A percentile compares a stretch with the other conserved stretches of the same genome.
phyloP scores from a whole-genome alignment of 78 protist species.

The Dictyostelium purpureum region DNA sequence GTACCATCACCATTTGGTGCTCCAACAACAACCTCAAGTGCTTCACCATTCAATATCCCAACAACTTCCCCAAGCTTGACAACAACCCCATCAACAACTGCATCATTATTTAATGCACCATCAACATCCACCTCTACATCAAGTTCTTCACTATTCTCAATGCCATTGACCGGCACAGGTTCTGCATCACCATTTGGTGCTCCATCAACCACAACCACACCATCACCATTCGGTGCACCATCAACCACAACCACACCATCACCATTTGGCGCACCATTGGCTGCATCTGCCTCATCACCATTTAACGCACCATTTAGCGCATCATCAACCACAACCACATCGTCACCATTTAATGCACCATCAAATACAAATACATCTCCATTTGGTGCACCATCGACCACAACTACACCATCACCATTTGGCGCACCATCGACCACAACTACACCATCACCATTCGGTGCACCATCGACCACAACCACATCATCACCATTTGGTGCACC shows the following conservation, averaged over 20 bases:
- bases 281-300: background rate
- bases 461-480: background rate
- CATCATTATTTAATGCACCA: background rate
- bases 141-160: background rate
- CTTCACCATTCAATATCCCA: background rate
- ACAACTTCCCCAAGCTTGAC: background rate
- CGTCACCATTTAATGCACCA: background rate
- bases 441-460: background rate
- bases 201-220: background rate
- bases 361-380: background rate
- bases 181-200: background rate
- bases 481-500: too few relatives aligned
- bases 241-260: background rate
- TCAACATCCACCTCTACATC: background rate
- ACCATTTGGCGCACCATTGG: slow-evolving; percentile 2
- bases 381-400: background rate
- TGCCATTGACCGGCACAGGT: background rate
- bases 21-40: background rate
- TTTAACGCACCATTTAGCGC: background rate
- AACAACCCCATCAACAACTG: background rate
- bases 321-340: background rate
- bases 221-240: background rate
- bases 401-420: background rate
- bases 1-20: background rate
- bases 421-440: background rate